These are phyloP conservation scores for Mycosarcoma mackinlayi DNA, from an alignment of 1,284 basidiomycete genomes.

Conservation along the genomic window DNA sequence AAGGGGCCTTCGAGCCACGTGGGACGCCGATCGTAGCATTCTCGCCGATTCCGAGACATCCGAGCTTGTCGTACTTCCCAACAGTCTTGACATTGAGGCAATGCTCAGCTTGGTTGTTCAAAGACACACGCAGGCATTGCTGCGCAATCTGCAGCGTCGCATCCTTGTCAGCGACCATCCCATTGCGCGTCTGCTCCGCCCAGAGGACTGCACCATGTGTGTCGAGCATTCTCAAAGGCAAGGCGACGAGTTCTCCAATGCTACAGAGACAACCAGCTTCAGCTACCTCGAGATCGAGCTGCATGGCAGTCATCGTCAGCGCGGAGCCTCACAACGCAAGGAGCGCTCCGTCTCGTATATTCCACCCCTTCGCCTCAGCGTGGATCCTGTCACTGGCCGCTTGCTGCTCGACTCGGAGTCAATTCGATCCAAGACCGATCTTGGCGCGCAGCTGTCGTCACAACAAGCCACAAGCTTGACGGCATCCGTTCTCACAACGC, in stretches of 20 bases:
- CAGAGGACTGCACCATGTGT: constrained; percentile 37
- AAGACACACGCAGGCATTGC: constrained; percentile 32
- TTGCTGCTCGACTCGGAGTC: constrained; percentile 37
- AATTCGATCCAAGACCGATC: constrained; percentile 1
- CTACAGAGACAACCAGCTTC: constrained; percentile 26
- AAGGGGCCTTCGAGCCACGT: constrained; percentile 28
- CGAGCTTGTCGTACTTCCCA: constrained; percentile 23
- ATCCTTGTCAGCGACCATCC: constrained; percentile 43
- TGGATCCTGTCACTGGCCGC: constrained; percentile 47
- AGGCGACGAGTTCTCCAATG: constrained; percentile 30
- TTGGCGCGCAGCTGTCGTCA: not conserved
- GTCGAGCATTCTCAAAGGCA: constrained; percentile 27
- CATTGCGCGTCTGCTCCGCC: constrained; percentile 34
- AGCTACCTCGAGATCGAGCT: constrained; percentile 38
- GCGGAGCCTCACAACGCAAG: not conserved
- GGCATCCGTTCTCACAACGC: constrained; percentile 30
- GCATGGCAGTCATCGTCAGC: constrained; percentile 9
- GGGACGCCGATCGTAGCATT: constrained; percentile 35
- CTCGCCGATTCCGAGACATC: constrained; percentile 18
- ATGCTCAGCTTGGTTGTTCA: constrained; percentile 29
- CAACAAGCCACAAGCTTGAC: constrained; percentile 29
- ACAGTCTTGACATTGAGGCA: constrained; percentile 34
- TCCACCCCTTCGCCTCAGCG: constrained; percentile 38
- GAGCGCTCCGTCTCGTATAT: constrained; percentile 10
- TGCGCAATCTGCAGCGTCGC: constrained; percentile 40